Evolutionary conservation across 768 basidiomycete species (phyloP).

Genomic region (Serpula lacrymans): DNA sequence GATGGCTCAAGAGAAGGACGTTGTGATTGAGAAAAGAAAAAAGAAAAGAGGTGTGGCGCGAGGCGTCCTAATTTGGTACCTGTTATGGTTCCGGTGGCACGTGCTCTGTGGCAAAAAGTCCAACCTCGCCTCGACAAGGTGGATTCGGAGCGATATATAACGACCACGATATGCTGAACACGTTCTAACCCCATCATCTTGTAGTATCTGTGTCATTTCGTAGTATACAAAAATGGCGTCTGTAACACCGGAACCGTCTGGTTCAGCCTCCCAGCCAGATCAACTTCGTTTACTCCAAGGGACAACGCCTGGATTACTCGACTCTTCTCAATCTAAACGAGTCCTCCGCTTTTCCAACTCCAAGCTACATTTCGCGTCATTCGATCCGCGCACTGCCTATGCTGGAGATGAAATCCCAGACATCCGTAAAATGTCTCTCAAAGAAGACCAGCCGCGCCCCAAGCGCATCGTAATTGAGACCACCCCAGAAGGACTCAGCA

Average conservation of each 20-base stretch:
- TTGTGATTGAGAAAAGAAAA: no score
- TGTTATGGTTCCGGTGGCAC: no score
- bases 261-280: constrained; percentile 7
- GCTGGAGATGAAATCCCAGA: constrained; percentile 32
- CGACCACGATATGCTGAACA: not conserved
- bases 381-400: constrained; percentile 66
- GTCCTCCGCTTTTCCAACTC: constrained; percentile 59
- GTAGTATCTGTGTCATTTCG: not conserved
- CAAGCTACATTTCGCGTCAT: constrained; percentile 68
- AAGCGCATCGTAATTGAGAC: constrained; percentile 77
- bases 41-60: no score
- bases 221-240: not conserved
- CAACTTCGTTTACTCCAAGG: constrained; percentile 29
- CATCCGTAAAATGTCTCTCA: constrained; percentile 38
- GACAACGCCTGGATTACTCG: constrained; percentile 59
- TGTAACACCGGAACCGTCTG: not conserved
- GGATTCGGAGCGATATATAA: not conserved
- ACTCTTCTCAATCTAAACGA: constrained; percentile 57
- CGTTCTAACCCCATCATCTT: not conserved
- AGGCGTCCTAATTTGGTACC: no score
- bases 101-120: no score
- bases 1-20: no score
- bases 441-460: constrained; percentile 49
- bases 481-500: constrained; percentile 47
- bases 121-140: no score